Evolutionary conservation across 306 rosid genomes (phyloP), one percentile per base, ranked within the genome.

Genomic region (Argentina anserina): DNA sequence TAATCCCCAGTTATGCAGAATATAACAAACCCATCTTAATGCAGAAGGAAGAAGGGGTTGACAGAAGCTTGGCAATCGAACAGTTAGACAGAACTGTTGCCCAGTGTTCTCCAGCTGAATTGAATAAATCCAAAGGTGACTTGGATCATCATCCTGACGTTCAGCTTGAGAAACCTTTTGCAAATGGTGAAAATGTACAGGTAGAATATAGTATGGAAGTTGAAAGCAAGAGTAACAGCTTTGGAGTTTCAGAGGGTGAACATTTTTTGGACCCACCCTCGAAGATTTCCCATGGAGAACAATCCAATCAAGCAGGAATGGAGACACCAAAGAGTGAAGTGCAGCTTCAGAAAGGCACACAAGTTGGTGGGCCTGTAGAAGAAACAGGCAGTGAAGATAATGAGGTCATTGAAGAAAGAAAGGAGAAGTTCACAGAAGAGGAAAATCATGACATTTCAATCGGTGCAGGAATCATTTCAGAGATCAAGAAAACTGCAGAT

Each of bases 31-130:
- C 28, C 20, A 34, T 50, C 17, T 39, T 47, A 26, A 52, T 80
- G 85, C 87, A 78, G 85, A 69, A 29, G 39, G 26, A 40, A 33
- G 76, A 58, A 66, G 69, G 6, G 33, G 81, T 49, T 78, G 81
- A 50, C 46, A 69, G 71, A 61, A 23, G 56, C 62, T 67, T 69
- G 52, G 29, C 15, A 13, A 21, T 7, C 2, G 77, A 15, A 39
- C 70, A 79, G 78, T 33, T 49, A 4, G 76, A 81, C 21, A 69
- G 37, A 73, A 65, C 46, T 47, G 61, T 28, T 39, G n/a, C 13
- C 18, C 67, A 64, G 62, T 23, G 25, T 70, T 33, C 46, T 50
- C 52, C 20, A 15, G 61, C 80, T 70, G 26, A 18, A 43, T 25
- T 61, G 67, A 70, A 45, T 5, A 65, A 55, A 76, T 26, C 46